These are phyloP conservation scores for Alternaria novae-zelandiae DNA, from an alignment of 2,329 filamentous ascomycete species.

Conservation along the genomic window DNA sequence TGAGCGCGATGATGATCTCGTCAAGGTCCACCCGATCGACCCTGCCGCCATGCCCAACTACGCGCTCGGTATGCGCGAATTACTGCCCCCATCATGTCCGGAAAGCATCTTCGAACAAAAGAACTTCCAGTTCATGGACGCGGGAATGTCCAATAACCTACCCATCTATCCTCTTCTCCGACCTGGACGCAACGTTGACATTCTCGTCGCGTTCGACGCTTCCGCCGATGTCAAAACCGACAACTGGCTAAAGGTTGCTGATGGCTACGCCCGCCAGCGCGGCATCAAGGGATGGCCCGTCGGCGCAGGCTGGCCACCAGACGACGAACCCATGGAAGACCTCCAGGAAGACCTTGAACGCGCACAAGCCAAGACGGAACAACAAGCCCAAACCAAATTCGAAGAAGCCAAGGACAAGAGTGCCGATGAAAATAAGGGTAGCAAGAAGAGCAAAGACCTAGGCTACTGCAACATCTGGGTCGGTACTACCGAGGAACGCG, in stretches of 20 bases:
- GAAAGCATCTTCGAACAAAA: conserved; percentile 73
- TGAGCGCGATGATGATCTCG: conserved; percentile 80
- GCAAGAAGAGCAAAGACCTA: conserved; percentile 60
- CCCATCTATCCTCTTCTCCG: conserved; percentile 93
- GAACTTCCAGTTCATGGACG: conserved; percentile 80
- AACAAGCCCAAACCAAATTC: conserved; percentile 69
- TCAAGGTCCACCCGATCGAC: conserved; percentile 93
- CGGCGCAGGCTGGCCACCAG: conserved; percentile 89
- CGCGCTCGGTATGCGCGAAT: conserved; percentile 77
- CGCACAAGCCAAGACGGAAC: conserved; percentile 66
- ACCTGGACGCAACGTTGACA: conserved; percentile 84
- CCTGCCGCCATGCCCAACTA: conserved; percentile 92
- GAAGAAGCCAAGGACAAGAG: conserved; percentile 58
- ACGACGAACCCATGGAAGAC: conserved; percentile 63
- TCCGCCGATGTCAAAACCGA: conserved; percentile 92
- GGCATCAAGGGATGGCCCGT: conserved; percentile 94
- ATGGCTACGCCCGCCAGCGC: conserved; percentile 89
- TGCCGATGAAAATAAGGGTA: conserved; percentile 34
- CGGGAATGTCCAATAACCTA: conserved; percentile 97
- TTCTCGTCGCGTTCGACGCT: conserved; percentile 91
- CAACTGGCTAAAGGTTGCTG: conserved; percentile 94
- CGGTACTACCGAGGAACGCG: conserved; percentile 78
- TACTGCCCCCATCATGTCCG: conserved; percentile 78
- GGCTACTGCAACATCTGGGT: conserved; percentile 97
- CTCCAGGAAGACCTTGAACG: conserved; percentile 70